A percentile compares a stretch with the other conserved stretches of the same genome.
Evolutionary conservation across 495 filamentous ascomycete genomes (phyloP).

Genomic region (Penicillium cataractarum): DNA sequence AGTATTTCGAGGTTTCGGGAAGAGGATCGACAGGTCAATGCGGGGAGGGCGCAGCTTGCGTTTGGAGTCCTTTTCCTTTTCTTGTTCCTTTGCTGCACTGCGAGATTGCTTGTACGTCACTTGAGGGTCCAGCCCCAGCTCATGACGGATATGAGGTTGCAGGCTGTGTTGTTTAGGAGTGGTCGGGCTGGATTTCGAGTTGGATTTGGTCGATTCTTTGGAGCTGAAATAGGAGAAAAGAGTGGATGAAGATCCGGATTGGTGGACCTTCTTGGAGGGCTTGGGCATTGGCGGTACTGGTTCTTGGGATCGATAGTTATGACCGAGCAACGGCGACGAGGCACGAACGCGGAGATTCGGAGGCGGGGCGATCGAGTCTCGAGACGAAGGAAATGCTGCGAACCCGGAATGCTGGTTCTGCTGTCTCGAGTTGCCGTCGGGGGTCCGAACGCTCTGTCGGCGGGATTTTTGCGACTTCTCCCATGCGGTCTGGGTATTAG

Average conservation of each 20-base stretch:
- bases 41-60: slow-evolving; percentile 45
- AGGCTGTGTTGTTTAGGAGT: slow-evolving; percentile 22
- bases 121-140: slow-evolving; percentile 28
- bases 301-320: slow-evolving; percentile 38
- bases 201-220: slow-evolving; percentile 27
- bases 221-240: slow-evolving; percentile 44
- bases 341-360: slow-evolving; percentile 46
- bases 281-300: slow-evolving; percentile 30
- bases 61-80: slow-evolving; percentile 38
- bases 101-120: slow-evolving; percentile 30
- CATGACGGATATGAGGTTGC: slow-evolving; percentile 30
- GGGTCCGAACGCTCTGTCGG: slow-evolving; percentile 37
- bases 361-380: slow-evolving; percentile 25
- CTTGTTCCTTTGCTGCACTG: slow-evolving; percentile 17
- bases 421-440: slow-evolving; percentile 28
- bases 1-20: slow-evolving; percentile 46
- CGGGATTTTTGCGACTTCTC: slow-evolving; percentile 27
- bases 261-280: slow-evolving; percentile 38
- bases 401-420: slow-evolving; percentile 26
- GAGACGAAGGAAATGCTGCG: slow-evolving; percentile 30
- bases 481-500: slow-evolving; percentile 24
- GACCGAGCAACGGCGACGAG: slow-evolving; percentile 48
- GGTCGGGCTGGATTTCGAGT: slow-evolving; percentile 11
- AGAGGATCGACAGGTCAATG: slow-evolving; percentile 51
- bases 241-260: slow-evolving; percentile 41